Evolutionary conservation across 768 basidiomycete species (phyloP).

Genomic region (Stropharia rugosoannulata): DNA sequence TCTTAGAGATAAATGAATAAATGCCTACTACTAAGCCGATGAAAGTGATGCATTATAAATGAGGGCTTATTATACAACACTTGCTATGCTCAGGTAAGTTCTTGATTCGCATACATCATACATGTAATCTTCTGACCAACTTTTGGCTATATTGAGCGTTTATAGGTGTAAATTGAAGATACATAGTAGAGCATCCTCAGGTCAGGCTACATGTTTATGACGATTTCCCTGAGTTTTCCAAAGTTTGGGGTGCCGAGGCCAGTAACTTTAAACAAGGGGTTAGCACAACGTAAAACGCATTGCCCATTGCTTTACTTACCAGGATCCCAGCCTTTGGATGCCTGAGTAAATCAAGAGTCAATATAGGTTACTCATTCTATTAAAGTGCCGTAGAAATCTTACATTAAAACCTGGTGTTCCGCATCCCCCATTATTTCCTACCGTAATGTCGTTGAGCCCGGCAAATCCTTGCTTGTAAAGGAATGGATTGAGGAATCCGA

Average conservation of each 20-base stretch:
- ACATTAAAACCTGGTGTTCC: slow-evolving; percentile 64
- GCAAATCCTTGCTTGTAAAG: slow-evolving; percentile 40
- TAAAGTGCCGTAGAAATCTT: slow-evolving; percentile 11
- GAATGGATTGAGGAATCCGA: slow-evolving; percentile 68
- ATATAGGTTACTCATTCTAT: background rate
- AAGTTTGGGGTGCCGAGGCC: slow-evolving; percentile 58
- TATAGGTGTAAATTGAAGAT: background rate
- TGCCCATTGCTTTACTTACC: slow-evolving; percentile 31
- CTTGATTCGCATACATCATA: too few relatives aligned
- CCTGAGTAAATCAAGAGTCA: slow-evolving; percentile 18
- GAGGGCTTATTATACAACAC: too few relatives aligned
- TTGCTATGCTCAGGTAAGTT: too few relatives aligned
- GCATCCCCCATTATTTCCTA: slow-evolving; percentile 53
- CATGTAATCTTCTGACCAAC: too few relatives aligned
- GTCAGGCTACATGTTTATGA: background rate
- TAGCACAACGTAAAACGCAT: background rate
- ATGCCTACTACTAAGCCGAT: too few relatives aligned
- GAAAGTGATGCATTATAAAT: too few relatives aligned
- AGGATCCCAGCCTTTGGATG: slow-evolving; percentile 59
- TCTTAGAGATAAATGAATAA: background rate
- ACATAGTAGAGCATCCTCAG: background rate
- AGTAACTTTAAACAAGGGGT: slow-evolving; percentile 34
- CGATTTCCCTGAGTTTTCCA: slow-evolving; percentile 37
- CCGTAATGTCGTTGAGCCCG: slow-evolving; percentile 56
- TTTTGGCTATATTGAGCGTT: background rate